These are phyloP conservation scores for Eucommia ulmoides DNA, from an alignment of 257 asterid species.

Conservation along the genomic window DNA sequence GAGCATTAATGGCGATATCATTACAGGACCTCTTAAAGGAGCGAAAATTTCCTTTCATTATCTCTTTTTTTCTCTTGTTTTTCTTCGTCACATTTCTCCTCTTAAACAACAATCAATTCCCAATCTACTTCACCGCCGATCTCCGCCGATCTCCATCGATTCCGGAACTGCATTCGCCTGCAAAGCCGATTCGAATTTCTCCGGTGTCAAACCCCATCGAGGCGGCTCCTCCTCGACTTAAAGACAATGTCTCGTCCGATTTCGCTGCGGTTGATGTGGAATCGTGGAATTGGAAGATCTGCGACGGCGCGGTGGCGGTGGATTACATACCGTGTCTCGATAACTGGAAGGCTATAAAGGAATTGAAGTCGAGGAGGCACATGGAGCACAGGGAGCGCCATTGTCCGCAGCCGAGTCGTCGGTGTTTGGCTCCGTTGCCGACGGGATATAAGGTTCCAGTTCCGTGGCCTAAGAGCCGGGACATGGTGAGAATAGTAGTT, in stretches of 20 bases:
- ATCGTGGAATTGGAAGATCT: slow-evolving; percentile 48
- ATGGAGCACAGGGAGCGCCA: slow-evolving; percentile 97
- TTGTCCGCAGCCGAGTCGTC: slow-evolving; percentile 53
- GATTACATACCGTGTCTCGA: slow-evolving; percentile 93
- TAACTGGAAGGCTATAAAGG: slow-evolving; percentile 53
- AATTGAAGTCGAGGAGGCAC: slow-evolving; percentile 41
- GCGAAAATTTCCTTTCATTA: slow-evolving; percentile 59
- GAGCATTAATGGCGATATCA: slow-evolving; percentile 27
- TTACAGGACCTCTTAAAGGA: slow-evolving; percentile 48
- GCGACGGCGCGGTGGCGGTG: slow-evolving; percentile 34
- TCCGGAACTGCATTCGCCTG: background rate
- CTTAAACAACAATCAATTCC: slow-evolving; percentile 53
- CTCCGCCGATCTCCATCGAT: slow-evolving; percentile 2
- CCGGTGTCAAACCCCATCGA: slow-evolving; percentile 3
- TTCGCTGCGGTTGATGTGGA: slow-evolving; percentile 13
- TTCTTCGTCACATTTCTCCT: slow-evolving; percentile 44
- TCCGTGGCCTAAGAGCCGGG: slow-evolving; percentile 96
- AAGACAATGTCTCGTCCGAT: slow-evolving; percentile 1
- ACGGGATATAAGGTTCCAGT: slow-evolving; percentile 59
- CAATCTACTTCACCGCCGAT: slow-evolving; percentile 28
- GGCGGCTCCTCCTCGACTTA: slow-evolving; percentile 7
- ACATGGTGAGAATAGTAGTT: slow-evolving; percentile 79
- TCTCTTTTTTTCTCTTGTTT: slow-evolving; percentile 52
- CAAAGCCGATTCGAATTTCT: background rate
- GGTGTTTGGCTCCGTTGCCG: slow-evolving; percentile 82